Evolutionary conservation across 129 eudicot species (phyloP).

Genomic region (Solidago caesia): DNA sequence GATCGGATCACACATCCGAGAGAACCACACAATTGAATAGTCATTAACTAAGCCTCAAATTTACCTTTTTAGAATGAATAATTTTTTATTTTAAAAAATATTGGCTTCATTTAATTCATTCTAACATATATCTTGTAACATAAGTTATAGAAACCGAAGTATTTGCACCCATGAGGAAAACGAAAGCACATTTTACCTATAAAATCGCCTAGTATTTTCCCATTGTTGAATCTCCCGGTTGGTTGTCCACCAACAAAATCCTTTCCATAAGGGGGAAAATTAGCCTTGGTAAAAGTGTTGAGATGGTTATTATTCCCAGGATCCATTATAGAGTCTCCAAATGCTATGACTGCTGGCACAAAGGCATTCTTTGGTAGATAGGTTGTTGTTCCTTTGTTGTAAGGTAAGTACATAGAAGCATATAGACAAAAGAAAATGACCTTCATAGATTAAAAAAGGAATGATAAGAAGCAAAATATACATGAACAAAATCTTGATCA

Average conservation of each 20-base stretch:
- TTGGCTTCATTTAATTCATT: too few species aligned
- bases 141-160: not conserved
- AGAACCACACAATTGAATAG: too few species aligned
- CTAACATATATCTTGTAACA: too few species aligned
- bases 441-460: slow-evolving; percentile 18
- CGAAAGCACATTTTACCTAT: slow-evolving; percentile 36
- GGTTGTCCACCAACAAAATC: slow-evolving; percentile 65
- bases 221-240: slow-evolving; percentile 70
- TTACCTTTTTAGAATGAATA: too few species aligned
- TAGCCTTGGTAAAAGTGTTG: slow-evolving; percentile 51
- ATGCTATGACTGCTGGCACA: slow-evolving; percentile 53
- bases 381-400: slow-evolving; percentile 12
- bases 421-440: slow-evolving; percentile 4
- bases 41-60: too few species aligned
- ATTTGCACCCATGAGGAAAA: not conserved
- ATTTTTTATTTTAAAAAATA: too few species aligned
- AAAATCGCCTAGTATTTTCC: slow-evolving; percentile 62
- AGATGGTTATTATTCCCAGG: slow-evolving; percentile 62
- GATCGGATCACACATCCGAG: too few species aligned
- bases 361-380: slow-evolving; percentile 32
- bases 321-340: slow-evolving; percentile 74
- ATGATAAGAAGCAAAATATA: not conserved
- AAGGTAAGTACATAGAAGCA: slow-evolving; percentile 12
- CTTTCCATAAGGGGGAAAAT: slow-evolving; percentile 66
- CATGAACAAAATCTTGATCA: not conserved